A percentile compares a stretch with the other conserved stretches of the same genome.
Conservation (phyloP, 768 basidiomycete species). For the Gymnopilus dilepis region DNA sequence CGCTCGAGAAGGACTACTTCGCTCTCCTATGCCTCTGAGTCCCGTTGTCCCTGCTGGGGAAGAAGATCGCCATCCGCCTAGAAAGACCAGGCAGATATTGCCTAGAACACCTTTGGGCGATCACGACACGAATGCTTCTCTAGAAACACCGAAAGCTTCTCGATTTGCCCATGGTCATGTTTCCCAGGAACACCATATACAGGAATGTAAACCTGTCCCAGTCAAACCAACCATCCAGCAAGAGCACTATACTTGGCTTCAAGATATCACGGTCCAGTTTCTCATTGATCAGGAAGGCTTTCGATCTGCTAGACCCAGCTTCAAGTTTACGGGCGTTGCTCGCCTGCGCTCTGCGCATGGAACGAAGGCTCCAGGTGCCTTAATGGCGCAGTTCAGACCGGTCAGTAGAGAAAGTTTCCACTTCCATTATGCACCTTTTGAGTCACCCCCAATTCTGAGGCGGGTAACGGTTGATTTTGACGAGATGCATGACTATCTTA, state of each 20-base stretch:
- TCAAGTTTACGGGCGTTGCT: constrained; percentile 61
- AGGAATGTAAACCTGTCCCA: background rate
- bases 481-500: constrained; percentile 74
- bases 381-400: constrained; percentile 71
- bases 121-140: constrained; percentile 12
- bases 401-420: constrained; percentile 57
- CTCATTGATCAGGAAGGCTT: constrained; percentile 89
- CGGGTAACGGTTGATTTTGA: constrained; percentile 70
- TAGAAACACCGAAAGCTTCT: constrained; percentile 14
- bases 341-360: constrained; percentile 33
- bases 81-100: background rate
- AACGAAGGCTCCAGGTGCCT: constrained; percentile 41
- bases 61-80: background rate
- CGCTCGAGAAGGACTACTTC: constrained; percentile 6
- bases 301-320: constrained; percentile 61
- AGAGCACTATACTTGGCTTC: constrained; percentile 58
- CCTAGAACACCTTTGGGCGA: background rate
- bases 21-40: background rate
- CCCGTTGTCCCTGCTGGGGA: background rate
- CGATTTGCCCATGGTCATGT: constrained; percentile 3
- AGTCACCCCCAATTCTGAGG: constrained; percentile 69
- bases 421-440: constrained; percentile 77
- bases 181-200: background rate
- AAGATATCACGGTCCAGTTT: constrained; percentile 58
- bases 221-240: constrained; percentile 25